Evolutionary conservation across 306 rosid genomes (phyloP).

Genomic region (Vigna angularis): DNA sequence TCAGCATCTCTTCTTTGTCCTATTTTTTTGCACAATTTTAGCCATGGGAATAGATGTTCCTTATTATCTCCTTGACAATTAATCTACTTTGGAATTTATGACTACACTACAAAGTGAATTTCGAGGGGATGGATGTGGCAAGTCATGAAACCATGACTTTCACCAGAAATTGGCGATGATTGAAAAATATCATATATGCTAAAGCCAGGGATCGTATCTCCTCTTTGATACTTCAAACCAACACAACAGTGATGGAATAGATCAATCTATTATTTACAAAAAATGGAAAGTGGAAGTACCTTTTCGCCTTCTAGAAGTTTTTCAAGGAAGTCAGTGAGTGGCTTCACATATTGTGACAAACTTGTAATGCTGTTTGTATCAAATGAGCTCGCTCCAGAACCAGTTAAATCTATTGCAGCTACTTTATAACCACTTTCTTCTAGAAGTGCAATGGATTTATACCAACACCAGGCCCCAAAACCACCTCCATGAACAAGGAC

Average conservation of each 20-base stretch:
- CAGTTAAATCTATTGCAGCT: conserved; percentile 87
- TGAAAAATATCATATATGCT: not conserved
- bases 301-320: conserved; percentile 79
- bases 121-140: too few species aligned
- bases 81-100: not conserved
- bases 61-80: not conserved
- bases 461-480: conserved; percentile 99
- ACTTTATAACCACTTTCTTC: conserved; percentile 92
- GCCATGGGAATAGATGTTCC: not conserved
- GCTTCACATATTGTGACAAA: conserved; percentile 86
- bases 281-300: conserved; percentile 53
- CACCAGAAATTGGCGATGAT: not conserved
- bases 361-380: conserved; percentile 76
- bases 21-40: not conserved
- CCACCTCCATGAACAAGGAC: conserved; percentile 99
- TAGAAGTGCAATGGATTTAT: conserved; percentile 93
- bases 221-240: not conserved
- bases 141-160: too few species aligned
- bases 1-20: not conserved
- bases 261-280: conserved; percentile 5
- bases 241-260: not conserved
- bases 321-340: conserved; percentile 78
- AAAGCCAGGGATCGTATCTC: conserved; percentile 7
- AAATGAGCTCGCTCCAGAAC: conserved; percentile 86
- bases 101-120: not conserved